These are phyloP conservation scores for Scheffersomyces insectosa DNA, from an alignment of 1,139 yeast species.

Conservation along the genomic window DNA sequence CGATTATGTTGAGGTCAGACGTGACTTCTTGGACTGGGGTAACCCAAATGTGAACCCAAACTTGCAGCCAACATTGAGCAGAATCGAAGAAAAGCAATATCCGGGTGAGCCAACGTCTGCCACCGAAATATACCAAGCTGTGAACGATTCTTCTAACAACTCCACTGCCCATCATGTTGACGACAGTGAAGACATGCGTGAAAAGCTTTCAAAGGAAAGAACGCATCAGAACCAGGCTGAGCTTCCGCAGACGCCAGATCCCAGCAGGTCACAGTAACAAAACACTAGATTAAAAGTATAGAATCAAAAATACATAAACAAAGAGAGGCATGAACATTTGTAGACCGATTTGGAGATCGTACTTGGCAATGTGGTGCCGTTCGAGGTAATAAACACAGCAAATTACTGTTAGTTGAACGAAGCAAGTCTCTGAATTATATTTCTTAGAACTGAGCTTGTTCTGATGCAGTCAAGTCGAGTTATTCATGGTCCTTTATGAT, in stretches of 20 bases:
- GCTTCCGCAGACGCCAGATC: not conserved
- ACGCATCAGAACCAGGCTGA: not conserved
- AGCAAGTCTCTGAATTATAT: too few species aligned
- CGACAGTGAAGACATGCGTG: not conserved
- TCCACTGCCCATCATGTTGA: slow-evolving; percentile 1
- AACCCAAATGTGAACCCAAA: slow-evolving; percentile 33
- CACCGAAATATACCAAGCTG: not conserved
- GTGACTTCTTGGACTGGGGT: slow-evolving; percentile 80
- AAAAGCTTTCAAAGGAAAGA: not conserved
- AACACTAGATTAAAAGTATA: too few species aligned
- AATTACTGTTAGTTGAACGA: too few species aligned
- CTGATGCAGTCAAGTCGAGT: too few species aligned
- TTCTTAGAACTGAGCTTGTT: too few species aligned
- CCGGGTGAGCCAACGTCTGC: not conserved
- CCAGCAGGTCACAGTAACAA: not conserved
- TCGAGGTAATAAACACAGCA: too few species aligned
- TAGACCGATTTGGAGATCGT: too few species aligned
- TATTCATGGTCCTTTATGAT: too few species aligned
- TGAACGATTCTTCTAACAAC: not conserved
- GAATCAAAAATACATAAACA: too few species aligned
- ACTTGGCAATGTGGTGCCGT: too few species aligned
- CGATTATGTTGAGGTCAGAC: slow-evolving; percentile 94
- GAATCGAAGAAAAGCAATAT: slow-evolving; percentile 1
- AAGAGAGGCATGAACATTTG: too few species aligned
- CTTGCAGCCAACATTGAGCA: slow-evolving; percentile 14